Percentiles rank a stretch among this genome's conserved stretches.
Conservation (phyloP, 2,329 filamentous ascomycete species). For the Fusarium neocosmosporiellum region DNA sequence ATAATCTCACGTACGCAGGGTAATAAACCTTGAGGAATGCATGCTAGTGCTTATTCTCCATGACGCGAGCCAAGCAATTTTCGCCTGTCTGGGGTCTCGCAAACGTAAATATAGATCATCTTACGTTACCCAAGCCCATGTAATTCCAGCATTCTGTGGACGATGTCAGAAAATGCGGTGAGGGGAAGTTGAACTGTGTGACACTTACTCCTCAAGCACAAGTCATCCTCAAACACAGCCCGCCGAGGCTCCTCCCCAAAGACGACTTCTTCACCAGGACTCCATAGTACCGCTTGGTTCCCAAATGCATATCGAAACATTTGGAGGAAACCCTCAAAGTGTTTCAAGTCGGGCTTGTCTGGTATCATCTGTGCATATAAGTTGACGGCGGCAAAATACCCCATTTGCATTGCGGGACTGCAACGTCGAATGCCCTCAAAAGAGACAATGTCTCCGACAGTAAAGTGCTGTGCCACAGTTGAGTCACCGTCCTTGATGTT, state of each 20-base stretch:
- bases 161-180: background rate
- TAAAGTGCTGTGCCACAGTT: background rate
- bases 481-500: background rate
- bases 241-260: background rate
- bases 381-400: background rate
- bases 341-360: background rate
- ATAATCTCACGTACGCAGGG: background rate
- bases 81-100: background rate
- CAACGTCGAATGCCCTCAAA: background rate
- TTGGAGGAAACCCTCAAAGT: background rate
- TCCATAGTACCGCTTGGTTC: background rate
- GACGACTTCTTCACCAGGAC: background rate
- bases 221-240: background rate
- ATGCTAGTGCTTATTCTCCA: background rate
- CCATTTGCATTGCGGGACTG: background rate
- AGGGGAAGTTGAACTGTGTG: background rate
- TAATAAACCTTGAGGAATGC: background rate
- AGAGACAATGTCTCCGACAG: background rate
- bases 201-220: background rate
- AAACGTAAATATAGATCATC: background rate
- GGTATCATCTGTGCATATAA: background rate
- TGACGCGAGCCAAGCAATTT: background rate
- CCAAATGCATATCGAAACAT: background rate
- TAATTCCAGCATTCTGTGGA: background rate
- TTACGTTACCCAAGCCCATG: background rate